Conservation (phyloP, 1,139 yeast genomes). For the Zygoascus sp. region DNA sequence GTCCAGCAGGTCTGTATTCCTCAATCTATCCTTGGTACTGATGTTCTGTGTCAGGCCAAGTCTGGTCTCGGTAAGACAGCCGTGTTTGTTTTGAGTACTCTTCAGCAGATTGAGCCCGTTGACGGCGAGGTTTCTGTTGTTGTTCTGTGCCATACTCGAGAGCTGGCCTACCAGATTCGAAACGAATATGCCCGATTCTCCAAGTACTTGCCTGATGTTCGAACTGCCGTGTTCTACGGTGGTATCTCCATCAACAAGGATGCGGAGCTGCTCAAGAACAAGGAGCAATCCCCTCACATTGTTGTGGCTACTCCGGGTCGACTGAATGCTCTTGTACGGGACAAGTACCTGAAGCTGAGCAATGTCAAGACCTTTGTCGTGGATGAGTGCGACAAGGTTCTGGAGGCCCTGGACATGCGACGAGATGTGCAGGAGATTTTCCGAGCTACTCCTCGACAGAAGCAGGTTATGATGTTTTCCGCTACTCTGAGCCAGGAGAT, state of each 20-base stretch:
- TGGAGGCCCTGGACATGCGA: conserved; percentile 87
- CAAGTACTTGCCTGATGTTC: conserved; percentile 96
- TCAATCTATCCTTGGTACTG: conserved; percentile 96
- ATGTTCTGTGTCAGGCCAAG: conserved; percentile 97
- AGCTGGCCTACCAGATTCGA: conserved; percentile 96
- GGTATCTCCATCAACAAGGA: conserved; percentile 88
- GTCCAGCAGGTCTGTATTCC: conserved; percentile 99
- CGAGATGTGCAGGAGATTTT: conserved; percentile 97
- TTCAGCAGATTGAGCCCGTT: conserved; percentile 96
- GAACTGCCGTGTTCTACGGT: conserved; percentile 95
- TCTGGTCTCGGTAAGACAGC: conserved; percentile 99
- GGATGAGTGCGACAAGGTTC: conserved; percentile 98
- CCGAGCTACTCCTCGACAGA: conserved; percentile 96
- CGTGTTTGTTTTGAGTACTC: conserved; percentile 90
- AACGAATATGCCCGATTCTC: conserved; percentile 97
- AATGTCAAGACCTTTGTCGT: conserved; percentile 92
- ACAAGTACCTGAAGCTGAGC: conserved; percentile 79
- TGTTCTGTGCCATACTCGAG: conserved; percentile 97
- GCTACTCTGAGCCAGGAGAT: conserved; percentile 94
- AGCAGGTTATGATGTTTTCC: conserved; percentile 99
- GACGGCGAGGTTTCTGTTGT: conserved; percentile 94
- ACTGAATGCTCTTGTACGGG: conserved; percentile 88
- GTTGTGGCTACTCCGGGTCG: conserved; percentile 99
- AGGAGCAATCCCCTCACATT: conserved; percentile 94
- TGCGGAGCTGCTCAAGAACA: conserved; percentile 80